Conservation (phyloP, 2,329 filamentous ascomycete genomes). For the Dactylonectria estremocensis region DNA sequence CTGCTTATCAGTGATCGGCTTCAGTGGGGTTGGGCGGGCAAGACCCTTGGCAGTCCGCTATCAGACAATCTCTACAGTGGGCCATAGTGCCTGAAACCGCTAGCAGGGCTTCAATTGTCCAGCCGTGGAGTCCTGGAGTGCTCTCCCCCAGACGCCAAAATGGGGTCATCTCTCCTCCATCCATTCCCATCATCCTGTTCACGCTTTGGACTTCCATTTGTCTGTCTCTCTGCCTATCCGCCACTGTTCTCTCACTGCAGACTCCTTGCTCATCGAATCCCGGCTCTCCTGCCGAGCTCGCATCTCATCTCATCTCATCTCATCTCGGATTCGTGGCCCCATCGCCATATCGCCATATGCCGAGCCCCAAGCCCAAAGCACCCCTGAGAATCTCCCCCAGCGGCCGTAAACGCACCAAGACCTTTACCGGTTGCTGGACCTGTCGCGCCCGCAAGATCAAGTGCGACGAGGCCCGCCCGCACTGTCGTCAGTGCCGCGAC, state of each 20-base stretch:
- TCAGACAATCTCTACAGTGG: no score
- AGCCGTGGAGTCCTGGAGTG: background rate
- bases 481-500: conserved; percentile 40
- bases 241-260: no score
- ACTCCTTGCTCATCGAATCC: background rate
- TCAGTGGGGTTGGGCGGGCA: background rate
- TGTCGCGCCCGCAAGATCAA: conserved; percentile 45
- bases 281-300: background rate
- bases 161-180: background rate
- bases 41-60: no score
- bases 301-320: background rate
- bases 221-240: background rate
- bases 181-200: background rate
- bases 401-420: conserved; percentile 44
- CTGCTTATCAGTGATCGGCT: background rate
- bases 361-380: background rate
- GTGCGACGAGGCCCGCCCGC: conserved; percentile 43
- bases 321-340: background rate
- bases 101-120: no score
- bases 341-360: conserved; percentile 16
- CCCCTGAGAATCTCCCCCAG: background rate
- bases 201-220: conserved; percentile 25
- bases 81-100: no score
- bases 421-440: conserved; percentile 46
- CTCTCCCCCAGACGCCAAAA: background rate